Evolutionary conservation across 116 monocot species (phyloP).

Genomic region (Trichopus zeylanicus): DNA sequence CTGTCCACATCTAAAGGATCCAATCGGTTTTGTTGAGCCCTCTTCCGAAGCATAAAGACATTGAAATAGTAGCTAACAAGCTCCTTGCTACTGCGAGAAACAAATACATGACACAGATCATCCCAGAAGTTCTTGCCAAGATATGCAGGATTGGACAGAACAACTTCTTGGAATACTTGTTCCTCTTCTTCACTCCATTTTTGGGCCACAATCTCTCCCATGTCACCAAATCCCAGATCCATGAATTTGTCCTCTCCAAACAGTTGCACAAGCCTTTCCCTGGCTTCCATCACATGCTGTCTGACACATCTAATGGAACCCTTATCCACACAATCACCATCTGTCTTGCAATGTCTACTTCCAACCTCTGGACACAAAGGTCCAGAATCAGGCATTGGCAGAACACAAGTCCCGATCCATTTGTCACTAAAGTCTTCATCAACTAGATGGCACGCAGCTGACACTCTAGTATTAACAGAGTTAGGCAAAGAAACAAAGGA

Average conservation of each 20-base stretch:
- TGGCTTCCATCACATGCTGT: conserved; percentile 61
- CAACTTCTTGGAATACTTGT: conserved; percentile 53
- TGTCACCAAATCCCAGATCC: conserved; percentile 56
- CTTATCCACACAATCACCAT: conserved; percentile 47
- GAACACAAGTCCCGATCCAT: conserved; percentile 35
- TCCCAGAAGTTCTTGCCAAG: conserved; percentile 83
- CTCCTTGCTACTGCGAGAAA: conserved; percentile 41
- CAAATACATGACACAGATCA: conserved; percentile 39
- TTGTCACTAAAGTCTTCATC: conserved; percentile 22
- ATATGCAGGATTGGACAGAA: conserved; percentile 61
- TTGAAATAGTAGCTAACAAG: conserved; percentile 95
- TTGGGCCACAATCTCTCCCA: conserved; percentile 73
- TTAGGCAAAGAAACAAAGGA: no score
- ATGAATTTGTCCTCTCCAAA: conserved; percentile 48
- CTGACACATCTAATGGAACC: no score
- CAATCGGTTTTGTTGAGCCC: conserved; percentile 69
- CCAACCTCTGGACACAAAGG: conserved; percentile 3
- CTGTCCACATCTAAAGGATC: conserved; percentile 56
- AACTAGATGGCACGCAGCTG: background rate
- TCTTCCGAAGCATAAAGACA: conserved; percentile 81
- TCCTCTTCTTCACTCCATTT: conserved; percentile 79
- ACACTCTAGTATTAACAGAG: no score
- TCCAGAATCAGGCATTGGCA: conserved; percentile 31
- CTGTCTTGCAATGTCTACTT: background rate
- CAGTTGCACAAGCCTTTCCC: conserved; percentile 23